A percentile compares a stretch with the other conserved stretches of the same genome.
phyloP scores from a whole-genome alignment of 306 rosid species.

The Inga leiocalycina region DNA sequence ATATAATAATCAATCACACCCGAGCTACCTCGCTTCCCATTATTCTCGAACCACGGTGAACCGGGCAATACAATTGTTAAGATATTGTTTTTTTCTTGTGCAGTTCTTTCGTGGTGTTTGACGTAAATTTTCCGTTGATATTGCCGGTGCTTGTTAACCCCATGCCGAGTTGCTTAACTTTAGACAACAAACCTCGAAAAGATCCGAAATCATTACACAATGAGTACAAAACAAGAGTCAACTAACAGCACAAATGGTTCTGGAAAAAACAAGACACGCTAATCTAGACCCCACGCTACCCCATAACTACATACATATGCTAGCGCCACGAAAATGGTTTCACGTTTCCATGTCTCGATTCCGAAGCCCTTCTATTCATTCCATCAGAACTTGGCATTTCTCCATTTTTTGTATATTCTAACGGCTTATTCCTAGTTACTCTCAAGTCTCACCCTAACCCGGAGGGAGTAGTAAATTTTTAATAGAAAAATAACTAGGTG shows the following conservation, averaged over 20 bases:
- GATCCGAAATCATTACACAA: conserved; percentile 35
- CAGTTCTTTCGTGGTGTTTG: not conserved
- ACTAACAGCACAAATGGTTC: conserved; percentile 2
- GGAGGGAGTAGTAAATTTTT: not conserved
- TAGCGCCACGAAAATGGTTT: not conserved
- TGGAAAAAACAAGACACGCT: not conserved
- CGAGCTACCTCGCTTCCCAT: not conserved
- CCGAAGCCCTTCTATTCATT: conserved; percentile 20
- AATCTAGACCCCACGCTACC: conserved; percentile 23
- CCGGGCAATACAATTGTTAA: not conserved
- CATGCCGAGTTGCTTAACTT: conserved; percentile 17
- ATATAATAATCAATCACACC: conserved; percentile 4
- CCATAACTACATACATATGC: not conserved
- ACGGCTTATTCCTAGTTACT: not conserved
- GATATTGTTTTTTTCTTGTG: not conserved
- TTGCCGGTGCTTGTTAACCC: conserved; percentile 14
- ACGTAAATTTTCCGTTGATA: not conserved
- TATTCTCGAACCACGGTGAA: not conserved
- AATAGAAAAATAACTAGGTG: not conserved
- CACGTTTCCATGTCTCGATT: not conserved
- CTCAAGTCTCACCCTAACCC: too few relatives aligned
- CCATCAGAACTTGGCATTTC: not conserved
- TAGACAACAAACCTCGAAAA: conserved; percentile 21
- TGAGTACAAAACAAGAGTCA: conserved; percentile 45
- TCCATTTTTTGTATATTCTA: not conserved